Conservation (phyloP, 1,284 basidiomycete species). For the Meripilus lineatus region DNA sequence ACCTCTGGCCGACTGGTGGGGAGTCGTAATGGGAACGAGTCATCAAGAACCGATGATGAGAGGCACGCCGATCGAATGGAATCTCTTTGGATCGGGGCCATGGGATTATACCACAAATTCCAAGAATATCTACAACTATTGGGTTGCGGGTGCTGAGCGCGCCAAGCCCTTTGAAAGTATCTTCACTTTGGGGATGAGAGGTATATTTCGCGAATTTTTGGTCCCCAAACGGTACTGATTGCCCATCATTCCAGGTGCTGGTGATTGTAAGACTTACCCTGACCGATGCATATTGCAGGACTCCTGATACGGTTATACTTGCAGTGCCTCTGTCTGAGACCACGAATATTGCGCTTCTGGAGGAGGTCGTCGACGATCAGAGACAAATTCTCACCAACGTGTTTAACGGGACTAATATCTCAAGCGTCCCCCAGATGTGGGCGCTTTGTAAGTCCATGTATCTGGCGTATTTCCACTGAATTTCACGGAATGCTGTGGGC, state of each 20-base stretch:
- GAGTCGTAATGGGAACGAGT: conserved; percentile 67
- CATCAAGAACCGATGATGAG: conserved; percentile 67
- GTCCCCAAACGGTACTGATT: background rate
- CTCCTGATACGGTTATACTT: background rate
- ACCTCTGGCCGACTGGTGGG: conserved; percentile 58
- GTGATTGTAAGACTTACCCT: conserved; percentile 17
- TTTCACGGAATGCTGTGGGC: background rate
- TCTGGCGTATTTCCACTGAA: background rate
- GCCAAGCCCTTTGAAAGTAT: conserved; percentile 53
- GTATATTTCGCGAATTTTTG: conserved; percentile 25
- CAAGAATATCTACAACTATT: conserved; percentile 51
- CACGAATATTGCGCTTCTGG: conserved; percentile 46
- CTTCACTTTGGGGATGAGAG: conserved; percentile 66
- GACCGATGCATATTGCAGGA: background rate
- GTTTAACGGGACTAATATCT: conserved; percentile 43
- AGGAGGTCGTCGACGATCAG: conserved; percentile 57
- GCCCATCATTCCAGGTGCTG: conserved; percentile 8
- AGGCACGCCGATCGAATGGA: conserved; percentile 56
- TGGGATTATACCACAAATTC: conserved; percentile 59
- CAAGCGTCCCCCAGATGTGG: conserved; percentile 60
- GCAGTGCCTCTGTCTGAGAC: conserved; percentile 46
- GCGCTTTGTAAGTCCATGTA: conserved; percentile 43
- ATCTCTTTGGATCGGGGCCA: conserved; percentile 43
- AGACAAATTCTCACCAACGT: conserved; percentile 50
- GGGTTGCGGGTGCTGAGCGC: conserved; percentile 50